phyloP scores from a whole-genome alignment of 306 rosid genomes.

The Ammopiptanthus mongolicus region DNA sequence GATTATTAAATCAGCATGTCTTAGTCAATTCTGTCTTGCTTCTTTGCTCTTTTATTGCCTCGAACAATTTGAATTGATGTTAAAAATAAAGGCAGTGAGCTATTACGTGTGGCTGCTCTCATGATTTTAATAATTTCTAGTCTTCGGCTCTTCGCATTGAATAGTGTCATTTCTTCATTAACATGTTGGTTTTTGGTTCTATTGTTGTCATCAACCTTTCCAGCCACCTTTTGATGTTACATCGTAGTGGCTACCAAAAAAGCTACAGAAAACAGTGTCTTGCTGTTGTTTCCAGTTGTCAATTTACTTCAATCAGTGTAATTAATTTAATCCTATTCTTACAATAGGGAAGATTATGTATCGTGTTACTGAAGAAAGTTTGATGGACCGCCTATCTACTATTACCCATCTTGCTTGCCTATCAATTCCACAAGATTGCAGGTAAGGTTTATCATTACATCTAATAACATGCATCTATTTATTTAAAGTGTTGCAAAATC shows the following conservation, averaged over 20 bases:
- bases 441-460: conserved; percentile 34
- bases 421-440: conserved; percentile 53
- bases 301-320: conserved; percentile 1
- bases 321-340: background rate
- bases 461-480: background rate
- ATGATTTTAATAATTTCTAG: background rate
- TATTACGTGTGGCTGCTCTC: background rate
- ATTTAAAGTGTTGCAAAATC: background rate
- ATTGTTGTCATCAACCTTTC: background rate
- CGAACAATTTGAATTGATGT: conserved; percentile 26
- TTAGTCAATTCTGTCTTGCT: background rate
- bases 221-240: background rate
- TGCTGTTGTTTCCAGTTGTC: background rate
- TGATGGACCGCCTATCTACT: conserved; percentile 71
- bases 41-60: background rate
- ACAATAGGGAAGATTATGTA: conserved; percentile 51
- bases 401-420: conserved; percentile 58
- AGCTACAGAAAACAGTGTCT: background rate
- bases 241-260: background rate
- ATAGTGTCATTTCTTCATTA: background rate
- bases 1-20: background rate
- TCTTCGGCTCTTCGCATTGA: background rate
- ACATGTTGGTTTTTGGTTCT: background rate
- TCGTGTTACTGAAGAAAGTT: conserved; percentile 77
- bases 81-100: conserved; percentile 42